These are phyloP conservation scores for Priceomyces fermenticarens DNA, from an alignment of 805 yeast species.

Conservation along the genomic window DNA sequence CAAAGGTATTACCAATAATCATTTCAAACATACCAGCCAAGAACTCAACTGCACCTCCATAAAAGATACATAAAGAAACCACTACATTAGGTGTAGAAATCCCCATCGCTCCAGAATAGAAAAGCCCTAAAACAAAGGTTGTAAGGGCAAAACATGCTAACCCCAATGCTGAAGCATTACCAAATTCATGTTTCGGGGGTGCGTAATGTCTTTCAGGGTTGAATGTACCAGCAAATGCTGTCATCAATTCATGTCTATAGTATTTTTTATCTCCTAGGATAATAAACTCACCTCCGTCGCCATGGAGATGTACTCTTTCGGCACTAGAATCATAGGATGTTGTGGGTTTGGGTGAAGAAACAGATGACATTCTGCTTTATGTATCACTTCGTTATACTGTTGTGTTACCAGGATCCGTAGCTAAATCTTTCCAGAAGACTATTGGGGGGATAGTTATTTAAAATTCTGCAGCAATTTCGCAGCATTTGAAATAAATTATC, in stretches of 20 bases:
- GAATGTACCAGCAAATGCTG: conserved; percentile 62
- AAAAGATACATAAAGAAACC: conserved; percentile 45
- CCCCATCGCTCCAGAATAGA: conserved; percentile 45
- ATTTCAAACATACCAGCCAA: conserved; percentile 53
- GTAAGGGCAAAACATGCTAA: conserved; percentile 47
- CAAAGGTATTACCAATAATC: conserved; percentile 53
- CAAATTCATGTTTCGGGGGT: conserved; percentile 45
- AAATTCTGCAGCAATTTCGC: no score
- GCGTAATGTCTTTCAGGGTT: conserved; percentile 45
- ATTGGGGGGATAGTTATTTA: no score
- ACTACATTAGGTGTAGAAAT: conserved; percentile 41
- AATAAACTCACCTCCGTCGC: conserved; percentile 40
- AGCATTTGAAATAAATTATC: no score
- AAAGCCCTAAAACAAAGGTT: conserved; percentile 47
- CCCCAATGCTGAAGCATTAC: conserved; percentile 55
- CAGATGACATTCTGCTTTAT: conserved; percentile 1
- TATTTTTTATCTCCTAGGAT: conserved; percentile 42
- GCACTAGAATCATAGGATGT: not conserved
- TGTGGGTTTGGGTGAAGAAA: not conserved
- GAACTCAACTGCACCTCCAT: conserved; percentile 49
- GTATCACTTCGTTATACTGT: no score
- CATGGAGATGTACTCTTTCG: conserved; percentile 7
- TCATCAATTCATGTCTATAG: conserved; percentile 52
- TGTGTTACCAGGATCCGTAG: no score
- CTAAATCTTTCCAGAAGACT: no score